These are phyloP conservation scores for Karstenula rhodostoma DNA, from an alignment of 2,329 filamentous ascomycete species.

Conservation along the genomic window DNA sequence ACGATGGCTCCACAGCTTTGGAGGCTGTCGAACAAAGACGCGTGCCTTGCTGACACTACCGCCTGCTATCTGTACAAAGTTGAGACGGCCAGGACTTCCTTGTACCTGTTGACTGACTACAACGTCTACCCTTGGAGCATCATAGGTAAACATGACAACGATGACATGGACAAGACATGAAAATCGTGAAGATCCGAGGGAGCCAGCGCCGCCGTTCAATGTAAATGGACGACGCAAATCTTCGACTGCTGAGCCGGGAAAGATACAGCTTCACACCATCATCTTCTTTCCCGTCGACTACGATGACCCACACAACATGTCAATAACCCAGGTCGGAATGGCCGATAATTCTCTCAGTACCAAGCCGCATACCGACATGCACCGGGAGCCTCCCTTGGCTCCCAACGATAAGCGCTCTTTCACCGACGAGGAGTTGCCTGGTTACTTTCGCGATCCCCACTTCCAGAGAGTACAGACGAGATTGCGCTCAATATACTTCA, in stretches of 20 bases:
- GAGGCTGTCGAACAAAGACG: background rate
- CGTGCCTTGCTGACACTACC: background rate
- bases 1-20: background rate
- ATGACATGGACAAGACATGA: background rate
- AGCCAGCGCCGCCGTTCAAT: no score
- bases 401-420: background rate
- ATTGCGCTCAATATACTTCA: background rate
- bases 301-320: background rate
- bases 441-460: background rate
- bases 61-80: background rate
- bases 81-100: background rate
- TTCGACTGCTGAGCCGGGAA: background rate
- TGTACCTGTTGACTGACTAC: background rate
- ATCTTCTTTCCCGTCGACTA: constrained; percentile 6
- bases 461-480: background rate
- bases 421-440: background rate
- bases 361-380: background rate
- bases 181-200: background rate
- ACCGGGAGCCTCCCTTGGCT: background rate
- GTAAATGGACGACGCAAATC: background rate
- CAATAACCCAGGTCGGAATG: background rate
- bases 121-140: background rate
- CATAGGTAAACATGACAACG: background rate
- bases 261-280: background rate
- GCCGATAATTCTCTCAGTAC: background rate